Conservation (phyloP, 2,329 filamentous ascomycete species). For the Claviceps sp. region DNA sequence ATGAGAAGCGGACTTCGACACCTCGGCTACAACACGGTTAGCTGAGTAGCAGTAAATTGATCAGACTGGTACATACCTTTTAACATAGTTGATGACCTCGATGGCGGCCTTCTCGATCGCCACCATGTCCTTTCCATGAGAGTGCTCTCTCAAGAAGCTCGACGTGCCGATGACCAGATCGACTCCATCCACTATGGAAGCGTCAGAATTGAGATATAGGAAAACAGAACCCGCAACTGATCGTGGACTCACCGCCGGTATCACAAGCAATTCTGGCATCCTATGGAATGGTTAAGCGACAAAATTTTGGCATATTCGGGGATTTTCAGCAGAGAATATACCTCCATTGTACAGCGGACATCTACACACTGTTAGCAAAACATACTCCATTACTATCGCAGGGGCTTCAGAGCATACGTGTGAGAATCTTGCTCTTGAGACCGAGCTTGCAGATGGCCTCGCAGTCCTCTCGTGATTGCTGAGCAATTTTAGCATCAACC, state of each 20-base stretch:
- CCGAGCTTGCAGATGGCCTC: constrained; percentile 90
- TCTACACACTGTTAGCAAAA: neutral
- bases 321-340: neutral
- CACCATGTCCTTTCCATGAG: constrained; percentile 80
- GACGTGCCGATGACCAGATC: constrained; percentile 56
- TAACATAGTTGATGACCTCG: constrained; percentile 11
- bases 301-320: neutral
- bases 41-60: neutral
- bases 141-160: constrained; percentile 70
- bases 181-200: constrained; percentile 37
- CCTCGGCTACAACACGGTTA: constrained; percentile 1
- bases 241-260: neutral
- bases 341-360: constrained; percentile 13
- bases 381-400: no score
- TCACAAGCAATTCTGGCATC: constrained; percentile 3
- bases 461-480: constrained; percentile 76
- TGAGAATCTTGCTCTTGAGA: constrained; percentile 42
- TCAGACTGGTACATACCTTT: constrained; percentile 1
- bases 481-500: constrained; percentile 30
- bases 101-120: constrained; percentile 53
- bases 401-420: constrained; percentile 11
- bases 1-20: constrained; percentile 32
- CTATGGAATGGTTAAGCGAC: neutral
- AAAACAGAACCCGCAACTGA: neutral
- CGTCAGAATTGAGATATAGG: neutral